Percentiles rank a stretch among this genome's conserved stretches.
phyloP scores from a whole-genome alignment of 768 basidiomycete species.

The Agaricus bisporus region DNA sequence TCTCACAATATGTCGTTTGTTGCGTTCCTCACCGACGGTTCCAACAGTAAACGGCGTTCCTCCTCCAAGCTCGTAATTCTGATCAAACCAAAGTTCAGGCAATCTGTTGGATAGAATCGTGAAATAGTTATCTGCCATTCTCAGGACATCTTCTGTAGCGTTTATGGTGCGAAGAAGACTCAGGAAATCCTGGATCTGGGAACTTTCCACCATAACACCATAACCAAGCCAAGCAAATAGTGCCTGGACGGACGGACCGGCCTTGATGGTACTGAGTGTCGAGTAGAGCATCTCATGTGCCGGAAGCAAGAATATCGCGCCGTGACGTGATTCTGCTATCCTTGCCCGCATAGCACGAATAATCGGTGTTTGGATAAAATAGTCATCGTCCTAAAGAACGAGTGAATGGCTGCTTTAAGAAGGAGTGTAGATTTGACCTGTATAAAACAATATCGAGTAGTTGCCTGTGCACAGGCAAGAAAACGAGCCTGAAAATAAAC shows the following conservation, averaged over 20 bases:
- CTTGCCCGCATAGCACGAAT: constrained; percentile 43
- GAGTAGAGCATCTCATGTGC: constrained; percentile 56
- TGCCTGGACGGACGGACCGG: constrained; percentile 36
- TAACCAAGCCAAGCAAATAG: constrained; percentile 65
- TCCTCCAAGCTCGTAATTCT: constrained; percentile 53
- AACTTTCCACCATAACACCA: constrained; percentile 46
- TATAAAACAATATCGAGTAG: constrained; percentile 54
- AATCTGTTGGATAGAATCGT: constrained; percentile 48
- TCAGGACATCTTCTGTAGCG: constrained; percentile 40
- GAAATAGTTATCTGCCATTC: constrained; percentile 72
- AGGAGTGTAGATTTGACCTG: constrained; percentile 32
- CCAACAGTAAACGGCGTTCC: constrained; percentile 61
- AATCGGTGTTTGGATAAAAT: constrained; percentile 51
- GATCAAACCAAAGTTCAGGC: constrained; percentile 60
- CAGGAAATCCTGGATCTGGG: constrained; percentile 40
- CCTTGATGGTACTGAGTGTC: constrained; percentile 37
- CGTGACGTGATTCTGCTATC: constrained; percentile 19
- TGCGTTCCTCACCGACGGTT: constrained; percentile 49
- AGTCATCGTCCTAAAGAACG: constrained; percentile 57
- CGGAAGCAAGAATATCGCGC: constrained; percentile 49
- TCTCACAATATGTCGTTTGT: constrained; percentile 54
- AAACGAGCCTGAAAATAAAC: constrained; percentile 59
- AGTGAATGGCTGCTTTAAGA: constrained; percentile 2
- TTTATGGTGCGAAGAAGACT: constrained; percentile 37
- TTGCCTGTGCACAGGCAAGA: constrained; percentile 45